Evolutionary conservation across 2,329 filamentous ascomycete genomes (phyloP).

Genomic region (Stemphylium lycopersici): DNA sequence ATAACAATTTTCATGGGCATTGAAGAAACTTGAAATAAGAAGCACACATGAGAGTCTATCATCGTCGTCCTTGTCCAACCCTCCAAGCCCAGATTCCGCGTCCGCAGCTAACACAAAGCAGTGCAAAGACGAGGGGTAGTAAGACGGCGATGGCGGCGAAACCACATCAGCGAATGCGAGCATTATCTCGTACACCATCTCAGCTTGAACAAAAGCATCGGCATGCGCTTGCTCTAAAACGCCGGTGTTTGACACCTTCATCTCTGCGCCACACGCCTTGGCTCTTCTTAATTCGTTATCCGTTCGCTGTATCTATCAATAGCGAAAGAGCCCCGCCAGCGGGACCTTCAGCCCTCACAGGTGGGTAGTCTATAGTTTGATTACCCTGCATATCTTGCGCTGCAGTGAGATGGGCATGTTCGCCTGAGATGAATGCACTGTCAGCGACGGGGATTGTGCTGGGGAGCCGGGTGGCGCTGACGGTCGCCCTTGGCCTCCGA

Average conservation of each 20-base stretch:
- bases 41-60: not conserved
- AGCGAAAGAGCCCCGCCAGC: not conserved
- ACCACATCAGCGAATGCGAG: slow-evolving; percentile 6
- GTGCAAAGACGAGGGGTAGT: slow-evolving; percentile 4
- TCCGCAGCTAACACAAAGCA: slow-evolving; percentile 11
- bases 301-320: slow-evolving; percentile 9
- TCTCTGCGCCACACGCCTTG: slow-evolving; percentile 6
- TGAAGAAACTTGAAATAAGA: slow-evolving; percentile 7
- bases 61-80: not conserved
- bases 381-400: not conserved
- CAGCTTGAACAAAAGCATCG: slow-evolving; percentile 11
- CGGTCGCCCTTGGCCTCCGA: slow-evolving; percentile 1
- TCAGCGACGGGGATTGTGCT: slow-evolving; percentile 13
- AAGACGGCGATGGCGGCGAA: slow-evolving; percentile 8
- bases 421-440: slow-evolving; percentile 3
- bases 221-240: slow-evolving; percentile 3
- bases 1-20: slow-evolving; percentile 4
- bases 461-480: slow-evolving; percentile 11
- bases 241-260: slow-evolving; percentile 13
- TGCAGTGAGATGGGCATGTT: not conserved
- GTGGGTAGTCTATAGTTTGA: not conserved
- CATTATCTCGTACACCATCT: slow-evolving; percentile 10
- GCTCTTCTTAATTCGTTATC: not conserved
- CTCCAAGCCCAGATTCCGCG: slow-evolving; percentile 3
- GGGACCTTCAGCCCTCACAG: slow-evolving; percentile 2